Base-by-base conservation (phyloP, 805 yeast genomes). In the Yamadazyma paraphyllophila region DNA sequence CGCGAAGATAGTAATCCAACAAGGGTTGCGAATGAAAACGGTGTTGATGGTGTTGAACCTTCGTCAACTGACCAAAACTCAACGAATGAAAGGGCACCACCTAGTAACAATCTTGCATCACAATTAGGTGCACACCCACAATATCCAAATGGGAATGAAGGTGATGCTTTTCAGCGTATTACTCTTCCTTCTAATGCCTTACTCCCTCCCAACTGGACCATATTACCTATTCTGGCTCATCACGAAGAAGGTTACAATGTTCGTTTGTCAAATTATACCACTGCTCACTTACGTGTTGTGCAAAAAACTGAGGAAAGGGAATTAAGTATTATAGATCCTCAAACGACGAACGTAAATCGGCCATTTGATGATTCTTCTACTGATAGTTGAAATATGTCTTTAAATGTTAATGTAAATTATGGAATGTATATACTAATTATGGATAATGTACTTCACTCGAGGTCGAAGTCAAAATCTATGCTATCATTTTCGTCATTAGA, bases 131-230 rank as follows among this genome's bases (percentile, higher is more conserved):
- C 27, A 2, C 42, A 29, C 29, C 12, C 36, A 13, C 37, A 16
- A 32, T 31, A 39, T 15, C 43, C 36, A 13, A 31, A 32, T 14
- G 10, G 5, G 15, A 14, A 16, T 32, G 29, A 31, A 17, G 25
- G 27, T n/a, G 42, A 31, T 20, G 13, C 33, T 1, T 45, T 43
- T 27, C 55, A 51, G 39, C 66, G 60, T 39, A 56, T 64, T 8
- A 36, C 42, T 13, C 49, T 65, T 24, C 67, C 69, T 1, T 40
- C 43, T 4, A 54, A 53, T 20, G 64, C 68, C 3, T 26, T 62
- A 2, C 31, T 62, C 9, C 71, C 71, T 2, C 67, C 66, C 2
- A 58, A 58, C 29, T 63, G 69, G 67, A 49, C 61, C 2, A 24
- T 62, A 8, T 45, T 65, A 31, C 69, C 71, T 2, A 41, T 63